Base-by-base conservation (phyloP, 768 basidiomycete species). In the Calocybe cyanea region DNA sequence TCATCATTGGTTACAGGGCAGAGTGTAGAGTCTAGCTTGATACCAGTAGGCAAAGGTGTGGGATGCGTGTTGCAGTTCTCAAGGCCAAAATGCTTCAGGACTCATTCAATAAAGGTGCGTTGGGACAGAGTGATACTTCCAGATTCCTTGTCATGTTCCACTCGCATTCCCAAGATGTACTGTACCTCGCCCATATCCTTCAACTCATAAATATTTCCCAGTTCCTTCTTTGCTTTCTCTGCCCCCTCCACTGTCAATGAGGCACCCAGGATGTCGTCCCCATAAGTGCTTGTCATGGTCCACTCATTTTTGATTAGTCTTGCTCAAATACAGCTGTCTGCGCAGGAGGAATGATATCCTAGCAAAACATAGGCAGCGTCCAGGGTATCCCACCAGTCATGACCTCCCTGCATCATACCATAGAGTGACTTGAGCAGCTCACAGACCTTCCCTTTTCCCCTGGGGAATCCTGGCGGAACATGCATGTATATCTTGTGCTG, bases 21-120 rank as follows among this genome's bases (percentile, higher is more conserved):
- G 65, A 47, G 14, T 43, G 48, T 45, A 64, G 49, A 2, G 60
- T n/a, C 40, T 56, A 62, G 9, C 66, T 63, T 18, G 53, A 51
- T 18, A 57, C 67, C 2, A 64, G 66, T 20, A 48, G 50, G 13
- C 58, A 49, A 31, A 56, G 17, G 38, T 17, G 33, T 7, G 9
- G 31, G 1, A 17, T 30, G 23, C 24, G 21, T n/a, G 19, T 24
- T 30, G 4, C 8, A 5, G 39, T 24, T 28, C n/a, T 4, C 14
- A 4, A 11, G 2, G 17, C 14, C 28, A 28, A 41, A 28, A 24
- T 28, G 24, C 4, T 7, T 4, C 11, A 38, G 37, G 7, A 41
- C 39, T 7, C 39, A 25, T 18, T 41, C 21, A 18, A 41, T 21
- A n/a, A n/a, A 41, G 13, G 39, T 25, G 3, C 39, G 10, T 41